Evolutionary conservation across 2,329 filamentous ascomycete genomes (phyloP).

Genomic region (Thyridium curvatum): DNA sequence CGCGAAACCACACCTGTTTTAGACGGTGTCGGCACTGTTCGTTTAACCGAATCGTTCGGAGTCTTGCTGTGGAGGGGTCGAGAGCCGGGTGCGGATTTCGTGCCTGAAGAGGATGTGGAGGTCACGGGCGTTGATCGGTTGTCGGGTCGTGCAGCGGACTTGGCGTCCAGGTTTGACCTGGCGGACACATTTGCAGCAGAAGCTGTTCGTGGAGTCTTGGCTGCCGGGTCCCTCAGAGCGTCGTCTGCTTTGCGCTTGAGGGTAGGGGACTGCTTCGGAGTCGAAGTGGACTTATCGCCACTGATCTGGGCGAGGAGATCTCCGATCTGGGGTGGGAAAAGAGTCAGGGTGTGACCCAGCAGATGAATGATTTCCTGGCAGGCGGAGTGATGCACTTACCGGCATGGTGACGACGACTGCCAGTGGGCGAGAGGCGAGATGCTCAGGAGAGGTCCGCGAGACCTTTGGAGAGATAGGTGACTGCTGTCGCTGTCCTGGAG

Average conservation of each 20-base stretch:
- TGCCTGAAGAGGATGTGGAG: not conserved
- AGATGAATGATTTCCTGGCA: not conserved
- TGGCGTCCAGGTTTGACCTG: conserved; percentile 9
- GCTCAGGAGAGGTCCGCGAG: too few species aligned
- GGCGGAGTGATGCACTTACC: conserved; percentile 18
- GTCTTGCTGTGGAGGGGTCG: conserved; percentile 11
- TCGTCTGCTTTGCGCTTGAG: conserved; percentile 54
- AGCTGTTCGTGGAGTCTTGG: conserved; percentile 34
- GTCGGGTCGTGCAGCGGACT: conserved; percentile 4
- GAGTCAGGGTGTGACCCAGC: conserved; percentile 6
- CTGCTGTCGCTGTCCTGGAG: too few species aligned
- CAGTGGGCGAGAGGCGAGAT: too few species aligned
- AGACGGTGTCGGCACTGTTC: conserved; percentile 5
- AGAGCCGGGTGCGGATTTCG: conserved; percentile 19
- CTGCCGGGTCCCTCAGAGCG: conserved; percentile 31
- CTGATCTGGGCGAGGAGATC: conserved; percentile 57
- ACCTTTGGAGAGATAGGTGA: too few species aligned
- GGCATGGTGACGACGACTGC: conserved; percentile 26
- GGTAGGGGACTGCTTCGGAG: conserved; percentile 18
- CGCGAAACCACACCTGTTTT: not conserved
- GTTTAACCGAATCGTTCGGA: not conserved
- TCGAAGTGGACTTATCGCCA: conserved; percentile 39
- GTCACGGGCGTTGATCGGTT: too few species aligned
- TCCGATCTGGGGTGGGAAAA: conserved; percentile 34
- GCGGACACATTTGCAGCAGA: conserved; percentile 14